Evolutionary conservation across 2,329 filamentous ascomycete genomes (phyloP).

Genomic region (Fusarium compactum): DNA sequence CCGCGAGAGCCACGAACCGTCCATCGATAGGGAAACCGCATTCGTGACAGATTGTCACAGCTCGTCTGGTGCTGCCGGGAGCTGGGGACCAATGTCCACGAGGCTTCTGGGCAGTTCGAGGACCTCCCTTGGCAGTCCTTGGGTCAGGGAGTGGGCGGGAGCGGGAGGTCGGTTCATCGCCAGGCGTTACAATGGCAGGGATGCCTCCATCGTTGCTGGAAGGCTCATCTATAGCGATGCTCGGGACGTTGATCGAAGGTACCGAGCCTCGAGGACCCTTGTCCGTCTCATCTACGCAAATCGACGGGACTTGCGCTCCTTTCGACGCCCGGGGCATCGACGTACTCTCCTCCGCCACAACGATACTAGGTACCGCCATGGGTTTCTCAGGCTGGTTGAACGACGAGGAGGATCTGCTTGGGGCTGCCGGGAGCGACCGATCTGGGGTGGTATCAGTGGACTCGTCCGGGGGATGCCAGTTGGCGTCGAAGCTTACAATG

Average conservation of each 20-base stretch:
- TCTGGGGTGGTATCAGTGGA: slow-evolving; percentile 74
- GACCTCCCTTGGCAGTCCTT: slow-evolving; percentile 47
- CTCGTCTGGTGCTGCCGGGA: slow-evolving; percentile 59
- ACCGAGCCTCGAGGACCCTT: slow-evolving; percentile 38
- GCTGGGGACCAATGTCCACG: slow-evolving; percentile 72
- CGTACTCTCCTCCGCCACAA: slow-evolving; percentile 63
- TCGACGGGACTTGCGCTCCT: slow-evolving; percentile 51
- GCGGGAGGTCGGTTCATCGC: slow-evolving; percentile 49
- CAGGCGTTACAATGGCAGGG: slow-evolving; percentile 62
- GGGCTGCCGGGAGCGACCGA: slow-evolving; percentile 49
- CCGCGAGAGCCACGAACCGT: slow-evolving; percentile 86
- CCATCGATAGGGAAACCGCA: slow-evolving; percentile 89
- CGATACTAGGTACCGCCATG: slow-evolving; percentile 66
- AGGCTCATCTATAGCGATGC: slow-evolving; percentile 58
- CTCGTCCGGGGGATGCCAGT: slow-evolving; percentile 81
- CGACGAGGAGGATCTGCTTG: slow-evolving; percentile 43
- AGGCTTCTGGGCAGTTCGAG: slow-evolving; percentile 56
- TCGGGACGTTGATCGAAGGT: slow-evolving; percentile 61
- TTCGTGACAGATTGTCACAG: slow-evolving; percentile 82
- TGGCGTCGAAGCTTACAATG: slow-evolving; percentile 95
- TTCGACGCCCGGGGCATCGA: slow-evolving; percentile 48
- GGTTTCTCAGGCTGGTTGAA: slow-evolving; percentile 48
- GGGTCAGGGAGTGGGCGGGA: slow-evolving; percentile 61
- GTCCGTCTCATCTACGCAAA: slow-evolving; percentile 51
- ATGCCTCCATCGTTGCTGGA: slow-evolving; percentile 49